Base-by-base conservation (phyloP, 1,284 basidiomycete genomes). In the Ganoderma meredithae region DNA sequence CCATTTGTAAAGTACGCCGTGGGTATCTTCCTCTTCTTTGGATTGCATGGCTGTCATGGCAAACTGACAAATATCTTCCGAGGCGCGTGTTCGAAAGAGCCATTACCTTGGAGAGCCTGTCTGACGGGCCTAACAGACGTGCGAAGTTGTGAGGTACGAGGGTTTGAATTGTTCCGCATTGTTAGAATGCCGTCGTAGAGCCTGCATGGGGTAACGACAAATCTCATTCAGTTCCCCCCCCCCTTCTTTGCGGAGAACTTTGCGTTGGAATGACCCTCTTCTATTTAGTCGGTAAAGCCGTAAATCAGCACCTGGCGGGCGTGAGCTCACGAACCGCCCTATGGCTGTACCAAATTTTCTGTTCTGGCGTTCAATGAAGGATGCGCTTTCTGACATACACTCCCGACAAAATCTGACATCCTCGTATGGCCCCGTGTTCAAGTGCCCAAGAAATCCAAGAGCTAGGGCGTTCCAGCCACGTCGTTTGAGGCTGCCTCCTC, bases 401-500 rank as follows among this genome's bases (percentile, higher is more conserved):
- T 12, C 15, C 47, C 22, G 47, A 52, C 22, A 2, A 12, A 52
- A 12, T 25, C 47, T 12, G 22, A 25, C 22, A 13, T 2, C 22
- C 22, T 1, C 44, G 47, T 25, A 22, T 3, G 3, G 10, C 47
- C 47, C 10, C 22, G 47, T 52, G 47, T 25, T 22, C 47, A 52
- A 13, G 10, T 10, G 43, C 43, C 44, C n/a, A 49, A 49, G 12
- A 49, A 49, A 49, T 13, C 47, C 22, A 25, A 52, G 47, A 25
- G 25, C 47, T 22, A 52, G 47, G 47, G 47, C 47, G 47, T 52
- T 52, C 47, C 47, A 52, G 47, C 47, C 47, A 15, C 44, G 22
- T 49, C 22, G 12, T 25, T 49, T 10, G 22, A 25, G 22, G 22
- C n/a, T 52, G n/a, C 47, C 3, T 22, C 47, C 22, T 25, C 22